These are phyloP conservation scores for Papilionanthe hybrid DNA, from an alignment of 116 monocot genomes.

Conservation along the genomic window DNA sequence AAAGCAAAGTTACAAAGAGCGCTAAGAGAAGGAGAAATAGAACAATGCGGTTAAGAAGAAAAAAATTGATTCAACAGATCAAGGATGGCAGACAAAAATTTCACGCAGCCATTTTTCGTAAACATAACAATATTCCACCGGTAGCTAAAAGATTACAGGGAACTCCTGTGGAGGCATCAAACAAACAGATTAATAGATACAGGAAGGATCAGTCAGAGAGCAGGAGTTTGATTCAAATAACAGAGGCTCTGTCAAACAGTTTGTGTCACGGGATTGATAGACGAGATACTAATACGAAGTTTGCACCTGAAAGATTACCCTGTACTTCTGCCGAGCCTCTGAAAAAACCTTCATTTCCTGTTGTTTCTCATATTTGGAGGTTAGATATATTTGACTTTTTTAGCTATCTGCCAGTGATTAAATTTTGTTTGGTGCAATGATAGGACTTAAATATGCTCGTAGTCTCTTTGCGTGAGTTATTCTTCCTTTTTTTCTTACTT, in stretches of 20 bases:
- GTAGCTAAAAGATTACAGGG: neutral
- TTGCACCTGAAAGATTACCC: neutral
- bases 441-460: neutral
- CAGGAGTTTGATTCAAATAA: neutral
- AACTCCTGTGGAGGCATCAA: neutral
- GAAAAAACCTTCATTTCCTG: constrained; percentile 7
- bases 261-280: neutral
- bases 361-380: constrained; percentile 34
- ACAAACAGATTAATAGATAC: neutral
- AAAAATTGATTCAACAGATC: neutral
- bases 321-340: neutral
- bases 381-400: constrained; percentile 4
- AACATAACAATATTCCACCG: neutral
- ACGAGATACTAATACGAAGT: no score
- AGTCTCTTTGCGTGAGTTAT: neutral
- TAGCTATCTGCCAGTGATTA: neutral
- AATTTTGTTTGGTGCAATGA: neutral
- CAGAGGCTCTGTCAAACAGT: neutral
- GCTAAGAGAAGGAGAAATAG: neutral
- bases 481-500: neutral
- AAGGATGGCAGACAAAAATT: neutral
- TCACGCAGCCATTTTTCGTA: neutral
- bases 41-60: neutral
- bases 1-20: neutral
- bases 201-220: neutral